Evolutionary conservation across 2,329 filamentous ascomycete genomes (phyloP), one percentile per base, ranked within the genome.

Genomic region (Pseudocercospora fuligena): DNA sequence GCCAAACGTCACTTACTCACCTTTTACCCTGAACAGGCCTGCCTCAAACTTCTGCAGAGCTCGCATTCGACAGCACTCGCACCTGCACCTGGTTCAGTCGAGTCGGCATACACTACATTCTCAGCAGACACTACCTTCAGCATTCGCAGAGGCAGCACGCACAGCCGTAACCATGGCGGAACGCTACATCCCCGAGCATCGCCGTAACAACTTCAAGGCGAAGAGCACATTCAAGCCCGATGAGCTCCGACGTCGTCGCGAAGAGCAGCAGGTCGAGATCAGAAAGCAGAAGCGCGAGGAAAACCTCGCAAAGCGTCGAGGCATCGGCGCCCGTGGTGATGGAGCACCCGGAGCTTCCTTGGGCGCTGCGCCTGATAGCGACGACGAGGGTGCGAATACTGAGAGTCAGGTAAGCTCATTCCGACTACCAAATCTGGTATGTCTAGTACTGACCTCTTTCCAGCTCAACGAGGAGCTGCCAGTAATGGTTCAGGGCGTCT

Each of bases 141-240:
- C 51, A 47, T 19, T 29, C 51, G 51, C 51, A 53, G 5, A 27
- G 46, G 51, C 31, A 33, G 23, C 69, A 71, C 69, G 65, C 60
- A 63, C 66, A 72, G 69, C 76, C 74, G 70, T 74, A 76, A 90
- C 76, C 84, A 99, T 99, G 95, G 92, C 95, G 82, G 95, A 99
- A 82, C 92, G 95, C 78, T 99, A 97, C 86, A 99, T 99, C 79
- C 95, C 95, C 81, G 95, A 99, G 86, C 95, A 99, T 87, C 93
- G 95, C 82, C 94, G 95, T 80, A 97, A 93, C 73, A 94, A 97
- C 85, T 99, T 97, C 90, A 99, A 99, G 91, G 95, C 95, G 64
- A 97, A 97, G 88, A 94, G 92, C 83, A 93, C 93, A 78, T 98
- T 99, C 88, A 97, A 97, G 89, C 94, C 94, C 76, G 95, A 99